Evolutionary conservation across 352 stramenopile genomes (phyloP).

Genomic region (Poterioochromonas sp.): DNA sequence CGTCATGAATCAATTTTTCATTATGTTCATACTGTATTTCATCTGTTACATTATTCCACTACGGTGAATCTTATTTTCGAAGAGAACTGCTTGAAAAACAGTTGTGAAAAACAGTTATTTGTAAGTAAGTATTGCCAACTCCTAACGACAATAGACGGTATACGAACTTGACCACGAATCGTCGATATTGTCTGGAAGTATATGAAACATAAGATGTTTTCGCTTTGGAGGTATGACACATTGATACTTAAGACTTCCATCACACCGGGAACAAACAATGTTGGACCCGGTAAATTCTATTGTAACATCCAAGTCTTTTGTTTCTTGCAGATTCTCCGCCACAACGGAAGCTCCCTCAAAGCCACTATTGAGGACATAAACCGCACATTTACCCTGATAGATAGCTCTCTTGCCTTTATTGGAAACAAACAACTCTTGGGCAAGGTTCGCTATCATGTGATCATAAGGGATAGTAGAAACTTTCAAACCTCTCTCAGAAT

Average conservation of each 20-base stretch:
- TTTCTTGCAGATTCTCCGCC: conserved; percentile 27
- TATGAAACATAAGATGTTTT: neutral
- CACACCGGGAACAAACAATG: neutral
- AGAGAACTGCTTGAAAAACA: no score
- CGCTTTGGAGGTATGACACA: neutral
- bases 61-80: no score
- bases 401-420: conserved; percentile 18
- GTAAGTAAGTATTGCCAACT: no score
- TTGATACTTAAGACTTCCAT: neutral
- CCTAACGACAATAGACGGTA: no score
- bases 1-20: no score
- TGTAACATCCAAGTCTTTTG: neutral
- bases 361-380: conserved; percentile 32
- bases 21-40: no score
- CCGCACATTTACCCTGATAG: conserved; percentile 31
- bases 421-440: conserved; percentile 33
- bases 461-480: conserved; percentile 33
- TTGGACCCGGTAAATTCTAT: neutral
- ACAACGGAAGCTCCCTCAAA: conserved; percentile 27
- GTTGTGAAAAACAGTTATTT: no score
- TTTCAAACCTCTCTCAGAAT: conserved; percentile 25
- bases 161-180: no score
- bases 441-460: conserved; percentile 26
- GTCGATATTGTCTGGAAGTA: neutral
- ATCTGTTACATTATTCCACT: no score